Conservation (phyloP, 352 stramenopile genomes). For the Phytopythium mirpurense region DNA sequence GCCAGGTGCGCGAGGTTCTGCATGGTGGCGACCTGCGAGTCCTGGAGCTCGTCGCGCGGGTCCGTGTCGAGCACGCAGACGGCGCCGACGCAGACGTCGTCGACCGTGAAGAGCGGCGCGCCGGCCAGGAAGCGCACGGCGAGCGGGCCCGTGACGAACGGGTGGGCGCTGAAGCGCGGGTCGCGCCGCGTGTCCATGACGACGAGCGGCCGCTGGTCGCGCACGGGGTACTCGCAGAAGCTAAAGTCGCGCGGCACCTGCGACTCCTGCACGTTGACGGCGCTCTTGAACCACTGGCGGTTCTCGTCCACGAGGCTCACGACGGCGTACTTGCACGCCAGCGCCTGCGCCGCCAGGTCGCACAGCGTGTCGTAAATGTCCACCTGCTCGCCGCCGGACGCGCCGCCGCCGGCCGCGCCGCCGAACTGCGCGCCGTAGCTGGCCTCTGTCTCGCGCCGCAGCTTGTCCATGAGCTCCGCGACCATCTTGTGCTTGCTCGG, state of each 20-base stretch:
- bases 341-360: slow-evolving; percentile 66
- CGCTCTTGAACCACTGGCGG: slow-evolving; percentile 94
- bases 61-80: slow-evolving; percentile 80
- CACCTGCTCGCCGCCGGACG: slow-evolving; percentile 42
- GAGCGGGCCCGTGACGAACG: slow-evolving; percentile 87
- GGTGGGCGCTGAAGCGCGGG: slow-evolving; percentile 83
- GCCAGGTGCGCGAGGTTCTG: slow-evolving; percentile 78
- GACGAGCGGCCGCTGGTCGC: slow-evolving; percentile 67
- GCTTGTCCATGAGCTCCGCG: slow-evolving; percentile 57
- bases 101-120: slow-evolving; percentile 86
- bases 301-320: slow-evolving; percentile 91
- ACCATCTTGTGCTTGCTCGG: slow-evolving; percentile 70
- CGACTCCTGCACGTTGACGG: slow-evolving; percentile 68
- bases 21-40: slow-evolving; percentile 80
- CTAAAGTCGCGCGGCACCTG: slow-evolving; percentile 82
- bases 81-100: slow-evolving; percentile 70
- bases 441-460: slow-evolving; percentile 38
- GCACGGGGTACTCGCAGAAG: slow-evolving; percentile 80
- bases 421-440: slow-evolving; percentile 17
- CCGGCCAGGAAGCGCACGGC: slow-evolving; percentile 93
- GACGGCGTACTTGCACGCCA: slow-evolving; percentile 75
- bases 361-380: slow-evolving; percentile 85
- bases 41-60: slow-evolving; percentile 51
- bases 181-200: slow-evolving; percentile 89
- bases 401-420: no score